Percentiles rank a stretch among this genome's conserved stretches.
These are phyloP conservation scores for Elasticomyces elasticus DNA, from an alignment of 495 filamentous ascomycete genomes.

Conservation along the genomic window DNA sequence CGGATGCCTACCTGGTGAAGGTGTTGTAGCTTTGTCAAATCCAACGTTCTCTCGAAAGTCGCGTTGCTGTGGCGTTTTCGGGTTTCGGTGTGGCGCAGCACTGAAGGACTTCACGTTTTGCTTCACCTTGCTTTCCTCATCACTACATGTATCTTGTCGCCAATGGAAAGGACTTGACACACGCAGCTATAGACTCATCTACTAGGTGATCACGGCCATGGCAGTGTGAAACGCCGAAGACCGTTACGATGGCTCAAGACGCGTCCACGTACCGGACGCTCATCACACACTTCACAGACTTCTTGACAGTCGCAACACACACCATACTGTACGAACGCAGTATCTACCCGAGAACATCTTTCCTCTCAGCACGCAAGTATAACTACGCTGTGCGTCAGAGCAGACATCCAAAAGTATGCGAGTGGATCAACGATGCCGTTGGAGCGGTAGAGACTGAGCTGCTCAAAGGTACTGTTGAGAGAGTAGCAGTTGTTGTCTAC, in stretches of 20 bases:
- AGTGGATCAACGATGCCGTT: conserved; percentile 80
- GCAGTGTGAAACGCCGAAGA: background rate
- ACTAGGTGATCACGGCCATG: background rate
- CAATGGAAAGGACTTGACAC: too few relatives aligned
- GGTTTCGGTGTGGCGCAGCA: too few relatives aligned
- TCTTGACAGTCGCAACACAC: conserved; percentile 83
- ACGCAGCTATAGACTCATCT: too few relatives aligned
- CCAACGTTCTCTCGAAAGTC: background rate
- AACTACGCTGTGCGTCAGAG: conserved; percentile 83
- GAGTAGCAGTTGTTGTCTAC: conserved; percentile 70
- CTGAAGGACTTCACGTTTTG: too few relatives aligned
- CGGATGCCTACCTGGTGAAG: too few relatives aligned
- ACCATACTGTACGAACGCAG: conserved; percentile 81
- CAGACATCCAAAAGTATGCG: conserved; percentile 81
- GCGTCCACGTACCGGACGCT: conserved; percentile 39
- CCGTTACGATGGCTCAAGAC: conserved; percentile 18
- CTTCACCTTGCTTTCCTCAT: too few relatives aligned
- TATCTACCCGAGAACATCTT: conserved; percentile 73
- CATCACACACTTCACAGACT: conserved; percentile 54
- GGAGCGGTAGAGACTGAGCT: conserved; percentile 66
- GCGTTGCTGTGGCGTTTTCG: too few relatives aligned
- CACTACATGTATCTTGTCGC: too few relatives aligned
- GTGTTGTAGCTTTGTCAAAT: too few relatives aligned
- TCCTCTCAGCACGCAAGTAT: conserved; percentile 73
- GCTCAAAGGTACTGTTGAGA: conserved; percentile 55